Evolutionary conservation across 371 early-diverging fungal species (phyloP).

Genomic region (Mortierella sp.): DNA sequence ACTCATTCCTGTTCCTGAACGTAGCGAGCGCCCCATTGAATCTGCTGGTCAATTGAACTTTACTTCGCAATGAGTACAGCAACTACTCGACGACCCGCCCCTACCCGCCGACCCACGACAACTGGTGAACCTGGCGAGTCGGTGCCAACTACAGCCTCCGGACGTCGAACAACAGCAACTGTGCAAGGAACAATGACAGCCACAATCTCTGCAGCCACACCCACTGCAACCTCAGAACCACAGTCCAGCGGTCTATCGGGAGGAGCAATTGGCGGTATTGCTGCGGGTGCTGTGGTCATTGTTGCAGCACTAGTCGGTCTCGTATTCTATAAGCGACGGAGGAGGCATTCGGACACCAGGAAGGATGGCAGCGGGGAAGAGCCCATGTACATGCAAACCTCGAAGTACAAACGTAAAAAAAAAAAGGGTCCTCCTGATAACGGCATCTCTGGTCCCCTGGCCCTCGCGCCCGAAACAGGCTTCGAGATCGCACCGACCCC

Average conservation of each 20-base stretch:
- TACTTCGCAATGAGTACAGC: neutral
- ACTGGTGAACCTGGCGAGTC: neutral
- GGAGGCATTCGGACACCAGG: constrained; percentile 13
- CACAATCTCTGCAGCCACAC: neutral
- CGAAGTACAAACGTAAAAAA: constrained; percentile 28
- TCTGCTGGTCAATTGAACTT: neutral
- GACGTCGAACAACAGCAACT: neutral
- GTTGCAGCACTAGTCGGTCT: constrained; percentile 56
- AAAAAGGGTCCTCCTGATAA: constrained; percentile 14
- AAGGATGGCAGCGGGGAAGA: constrained; percentile 13
- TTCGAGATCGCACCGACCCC: neutral
- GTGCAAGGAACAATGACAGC: neutral
- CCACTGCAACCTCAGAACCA: constrained; percentile 14
- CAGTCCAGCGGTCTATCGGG: constrained; percentile 53
- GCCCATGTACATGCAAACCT: constrained; percentile 34
- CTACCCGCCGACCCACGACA: neutral
- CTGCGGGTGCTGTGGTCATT: constrained; percentile 53
- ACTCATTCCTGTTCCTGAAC: too few relatives aligned
- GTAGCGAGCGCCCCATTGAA: too few relatives aligned
- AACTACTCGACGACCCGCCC: neutral
- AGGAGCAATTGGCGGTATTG: constrained; percentile 65
- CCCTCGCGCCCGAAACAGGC: constrained; percentile 21
- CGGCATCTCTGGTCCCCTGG: constrained; percentile 35
- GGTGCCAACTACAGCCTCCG: neutral
- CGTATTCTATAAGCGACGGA: constrained; percentile 56